Base-by-base conservation (phyloP, 805 yeast species). In the Lachancea waltii region DNA sequence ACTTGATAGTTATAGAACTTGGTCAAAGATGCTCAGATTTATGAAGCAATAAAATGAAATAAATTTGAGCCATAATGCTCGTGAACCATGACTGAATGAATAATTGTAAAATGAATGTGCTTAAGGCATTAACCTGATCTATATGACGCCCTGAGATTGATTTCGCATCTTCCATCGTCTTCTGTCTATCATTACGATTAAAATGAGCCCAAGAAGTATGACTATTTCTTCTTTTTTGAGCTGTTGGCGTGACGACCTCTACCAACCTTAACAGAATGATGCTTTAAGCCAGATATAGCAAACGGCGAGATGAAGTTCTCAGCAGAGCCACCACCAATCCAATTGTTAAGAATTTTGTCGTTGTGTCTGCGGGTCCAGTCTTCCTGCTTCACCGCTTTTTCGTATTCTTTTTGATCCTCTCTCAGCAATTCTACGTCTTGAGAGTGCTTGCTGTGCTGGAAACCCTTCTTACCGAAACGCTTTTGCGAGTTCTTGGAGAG, bases 331-430 rank as follows among this genome's bases (percentile, higher is more conserved):
- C 95, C 95, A 13, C 97, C 96, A 35, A 89, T 79, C 81, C 94
- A 92, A 51, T 85, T 86, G 49, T 81, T 79, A 46, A 87, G 65
- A 41, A 83, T 68, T 59, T 89, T 89, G 53, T 89, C 97, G 51
- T 85, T 85, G 52, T 85, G 83, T 52, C 84, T 73, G 53, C 84
- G 75, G 50, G 79, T 81, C 94, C 96, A 86, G 30, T 80, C 79
- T 38, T 89, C 94, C 52, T 85, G 81, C 58, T 87, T 87, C 43
- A 90, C 58, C 1, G 95, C 95, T 59, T 82, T 79, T 47, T 77
- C 76, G 60, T 92, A 92, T 62, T 92, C 98, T 53, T 83, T 85
- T 66, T 92, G 97, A 63, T 92, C 99, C 60, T 85, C 97, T 51
- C 94, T 76, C 40, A 87, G 70, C 33, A 83, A 70, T 30, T 72